Conservation (phyloP, 1,284 basidiomycete genomes). For the Tremellales sp. region DNA sequence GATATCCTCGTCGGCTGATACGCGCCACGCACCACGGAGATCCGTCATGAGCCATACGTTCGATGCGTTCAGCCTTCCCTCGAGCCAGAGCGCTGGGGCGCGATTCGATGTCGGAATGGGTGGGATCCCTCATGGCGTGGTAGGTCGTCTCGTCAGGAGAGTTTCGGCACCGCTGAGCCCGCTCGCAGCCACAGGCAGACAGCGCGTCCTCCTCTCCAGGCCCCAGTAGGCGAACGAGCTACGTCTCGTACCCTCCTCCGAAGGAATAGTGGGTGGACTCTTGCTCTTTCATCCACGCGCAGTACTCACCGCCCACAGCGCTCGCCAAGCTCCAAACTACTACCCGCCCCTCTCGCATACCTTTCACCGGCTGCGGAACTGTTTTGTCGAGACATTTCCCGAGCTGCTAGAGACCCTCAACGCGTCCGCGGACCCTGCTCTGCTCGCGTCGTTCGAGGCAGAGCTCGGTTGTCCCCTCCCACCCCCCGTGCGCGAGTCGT, state of each 20-base stretch:
- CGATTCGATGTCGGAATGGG: conserved; percentile 8
- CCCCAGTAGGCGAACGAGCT: conserved; percentile 29
- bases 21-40: conserved; percentile 18
- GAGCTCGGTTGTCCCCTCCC: conserved; percentile 77
- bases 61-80: conserved; percentile 38
- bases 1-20: conserved; percentile 7
- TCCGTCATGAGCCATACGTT: conserved; percentile 33
- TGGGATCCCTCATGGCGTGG: background rate
- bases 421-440: conserved; percentile 70
- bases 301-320: background rate
- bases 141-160: background rate
- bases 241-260: conserved; percentile 24
- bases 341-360: conserved; percentile 74
- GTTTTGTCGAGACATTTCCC: conserved; percentile 76
- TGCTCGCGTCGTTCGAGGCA: conserved; percentile 71
- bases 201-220: conserved; percentile 33
- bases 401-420: conserved; percentile 88
- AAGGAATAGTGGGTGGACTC: conserved; percentile 21
- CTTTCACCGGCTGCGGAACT: conserved; percentile 71
- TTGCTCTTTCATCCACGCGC: background rate
- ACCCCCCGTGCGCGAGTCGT: conserved; percentile 74
- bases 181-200: conserved; percentile 9
- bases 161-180: background rate
- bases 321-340: conserved; percentile 20
- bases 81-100: conserved; percentile 13